A percentile compares a stretch with the other conserved stretches of the same genome.
phyloP scores from a whole-genome alignment of 257 asterid genomes.

The Penstemon barbatus region DNA sequence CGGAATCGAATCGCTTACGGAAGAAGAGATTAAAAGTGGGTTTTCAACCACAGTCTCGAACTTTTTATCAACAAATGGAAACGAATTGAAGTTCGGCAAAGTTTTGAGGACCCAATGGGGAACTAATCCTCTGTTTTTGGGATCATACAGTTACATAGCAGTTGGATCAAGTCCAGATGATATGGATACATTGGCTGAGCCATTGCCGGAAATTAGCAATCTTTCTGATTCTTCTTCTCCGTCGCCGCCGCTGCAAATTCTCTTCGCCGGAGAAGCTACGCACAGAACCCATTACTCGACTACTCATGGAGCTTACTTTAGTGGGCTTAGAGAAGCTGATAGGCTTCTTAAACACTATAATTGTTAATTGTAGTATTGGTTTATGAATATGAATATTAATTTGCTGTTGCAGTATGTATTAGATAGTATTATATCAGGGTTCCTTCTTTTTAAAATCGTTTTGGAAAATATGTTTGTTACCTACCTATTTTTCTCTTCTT shows the following conservation, averaged over 20 bases:
- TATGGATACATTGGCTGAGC: slow-evolving; percentile 77
- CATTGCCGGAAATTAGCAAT: slow-evolving; percentile 47
- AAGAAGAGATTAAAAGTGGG: slow-evolving; percentile 60
- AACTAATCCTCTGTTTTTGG: slow-evolving; percentile 74
- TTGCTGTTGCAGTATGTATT: slow-evolving; percentile 35
- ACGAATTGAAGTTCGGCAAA: slow-evolving; percentile 35
- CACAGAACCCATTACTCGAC: slow-evolving; percentile 84
- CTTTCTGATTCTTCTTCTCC: slow-evolving; percentile 32
- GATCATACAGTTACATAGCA: slow-evolving; percentile 80
- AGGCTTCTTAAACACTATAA: slow-evolving; percentile 83
- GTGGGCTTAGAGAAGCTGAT: slow-evolving; percentile 88
- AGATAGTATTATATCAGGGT: slow-evolving; percentile 24
- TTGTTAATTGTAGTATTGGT: slow-evolving; percentile 39
- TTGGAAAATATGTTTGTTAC: slow-evolving; percentile 18
- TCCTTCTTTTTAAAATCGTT: slow-evolving; percentile 24
- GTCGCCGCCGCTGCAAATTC: slow-evolving; percentile 60
- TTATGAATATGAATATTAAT: slow-evolving; percentile 38
- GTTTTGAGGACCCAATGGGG: slow-evolving; percentile 84
- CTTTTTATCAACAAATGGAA: slow-evolving; percentile 33
- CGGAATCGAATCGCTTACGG: slow-evolving; percentile 56
- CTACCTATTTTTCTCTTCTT: not conserved
- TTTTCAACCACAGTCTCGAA: slow-evolving; percentile 58
- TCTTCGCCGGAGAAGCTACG: slow-evolving; percentile 94
- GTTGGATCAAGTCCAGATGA: slow-evolving; percentile 85
- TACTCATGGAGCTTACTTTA: slow-evolving; percentile 88